A percentile compares a stretch with the other conserved stretches of the same genome.
Evolutionary conservation across 805 yeast genomes (phyloP).

Genomic region (Lachancea lanzarotensis): DNA sequence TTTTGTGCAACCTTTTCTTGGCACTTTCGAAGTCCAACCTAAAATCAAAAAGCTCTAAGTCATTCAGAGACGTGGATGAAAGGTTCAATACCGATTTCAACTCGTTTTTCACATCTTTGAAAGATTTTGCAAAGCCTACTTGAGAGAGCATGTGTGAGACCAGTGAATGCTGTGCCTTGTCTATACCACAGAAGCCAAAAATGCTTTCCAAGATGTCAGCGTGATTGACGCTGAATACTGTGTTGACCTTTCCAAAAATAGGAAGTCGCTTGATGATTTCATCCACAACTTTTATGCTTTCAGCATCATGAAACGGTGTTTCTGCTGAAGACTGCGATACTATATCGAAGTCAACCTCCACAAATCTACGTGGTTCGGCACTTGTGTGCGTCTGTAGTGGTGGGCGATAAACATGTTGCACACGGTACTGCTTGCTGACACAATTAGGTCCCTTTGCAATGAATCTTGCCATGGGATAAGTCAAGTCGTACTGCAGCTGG

Average conservation of each 20-base stretch:
- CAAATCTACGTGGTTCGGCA: slow-evolving; percentile 68
- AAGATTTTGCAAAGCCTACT: slow-evolving; percentile 60
- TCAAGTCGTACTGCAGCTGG: slow-evolving; percentile 83
- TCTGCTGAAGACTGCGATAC: slow-evolving; percentile 44
- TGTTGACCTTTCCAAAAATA: slow-evolving; percentile 51
- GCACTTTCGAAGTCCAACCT: slow-evolving; percentile 62
- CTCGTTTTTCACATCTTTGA: slow-evolving; percentile 50
- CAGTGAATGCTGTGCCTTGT: slow-evolving; percentile 61
- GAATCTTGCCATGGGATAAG: slow-evolving; percentile 82
- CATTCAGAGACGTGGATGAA: slow-evolving; percentile 75
- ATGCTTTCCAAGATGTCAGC: slow-evolving; percentile 69
- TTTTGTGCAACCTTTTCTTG: slow-evolving; percentile 51
- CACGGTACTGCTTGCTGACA: slow-evolving; percentile 54
- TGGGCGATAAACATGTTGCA: slow-evolving; percentile 78
- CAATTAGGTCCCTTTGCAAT: slow-evolving; percentile 54
- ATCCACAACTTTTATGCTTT: slow-evolving; percentile 73
- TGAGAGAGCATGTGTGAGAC: slow-evolving; percentile 72
- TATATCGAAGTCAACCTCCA: slow-evolving; percentile 84
- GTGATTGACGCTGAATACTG: slow-evolving; percentile 68
- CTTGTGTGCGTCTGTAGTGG: slow-evolving; percentile 44
- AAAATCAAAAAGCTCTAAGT: slow-evolving; percentile 75
- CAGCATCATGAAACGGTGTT: slow-evolving; percentile 71
- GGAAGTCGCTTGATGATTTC: slow-evolving; percentile 65
- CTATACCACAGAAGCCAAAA: slow-evolving; percentile 75
- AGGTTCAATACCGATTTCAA: slow-evolving; percentile 63